These are phyloP conservation scores for Scedosporium boydii DNA, from an alignment of 2,329 filamentous ascomycete species.

Conservation along the genomic window DNA sequence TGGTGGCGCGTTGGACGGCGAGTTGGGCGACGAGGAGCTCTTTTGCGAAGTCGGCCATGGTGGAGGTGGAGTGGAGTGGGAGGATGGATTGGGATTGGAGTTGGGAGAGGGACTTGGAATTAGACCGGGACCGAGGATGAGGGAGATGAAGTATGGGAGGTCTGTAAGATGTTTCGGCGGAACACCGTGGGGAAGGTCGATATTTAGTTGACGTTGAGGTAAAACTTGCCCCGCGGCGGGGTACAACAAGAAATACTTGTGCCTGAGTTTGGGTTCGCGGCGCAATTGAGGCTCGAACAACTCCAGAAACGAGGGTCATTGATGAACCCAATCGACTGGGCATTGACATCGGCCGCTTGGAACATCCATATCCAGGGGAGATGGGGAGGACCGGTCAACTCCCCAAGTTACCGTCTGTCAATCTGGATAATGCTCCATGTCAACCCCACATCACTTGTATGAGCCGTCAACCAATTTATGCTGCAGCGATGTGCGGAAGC, in stretches of 20 bases:
- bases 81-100: background rate
- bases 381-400: too few species aligned
- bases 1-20: constrained; percentile 69
- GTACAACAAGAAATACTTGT: background rate
- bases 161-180: background rate
- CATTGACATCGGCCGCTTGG: too few species aligned
- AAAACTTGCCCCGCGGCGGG: background rate
- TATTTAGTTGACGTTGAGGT: background rate
- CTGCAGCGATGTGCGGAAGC: too few species aligned
- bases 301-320: background rate
- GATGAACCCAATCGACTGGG: too few species aligned
- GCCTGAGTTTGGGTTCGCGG: too few species aligned
- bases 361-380: too few species aligned
- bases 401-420: too few species aligned
- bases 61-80: constrained; percentile 12
- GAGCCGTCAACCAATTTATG: too few species aligned
- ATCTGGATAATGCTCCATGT: too few species aligned
- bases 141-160: background rate
- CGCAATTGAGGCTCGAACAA: background rate
- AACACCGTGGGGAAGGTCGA: background rate
- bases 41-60: constrained; percentile 35
- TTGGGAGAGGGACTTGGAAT: background rate
- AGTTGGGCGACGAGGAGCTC: constrained; percentile 80
- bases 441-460: too few species aligned
- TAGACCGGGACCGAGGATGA: background rate